phyloP scores from a whole-genome alignment of 2,329 filamentous ascomycete species.

The Claviceps fusiformis region DNA sequence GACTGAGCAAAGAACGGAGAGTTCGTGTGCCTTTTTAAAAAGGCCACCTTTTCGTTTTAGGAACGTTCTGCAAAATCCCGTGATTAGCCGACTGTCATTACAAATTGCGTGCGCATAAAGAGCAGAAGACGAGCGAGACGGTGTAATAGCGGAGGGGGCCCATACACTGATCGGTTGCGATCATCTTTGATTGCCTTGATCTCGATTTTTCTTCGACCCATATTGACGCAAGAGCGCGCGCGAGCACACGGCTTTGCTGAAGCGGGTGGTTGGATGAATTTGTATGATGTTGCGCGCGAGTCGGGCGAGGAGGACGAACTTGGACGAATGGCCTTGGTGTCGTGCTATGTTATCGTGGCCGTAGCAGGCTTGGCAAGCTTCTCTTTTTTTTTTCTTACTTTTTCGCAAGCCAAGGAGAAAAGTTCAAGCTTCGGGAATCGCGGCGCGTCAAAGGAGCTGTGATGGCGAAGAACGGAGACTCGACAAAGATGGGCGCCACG shows the following conservation, averaged over 20 bases:
- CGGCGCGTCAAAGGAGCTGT: not conserved
- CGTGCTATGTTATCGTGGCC: not conserved
- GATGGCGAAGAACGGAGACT: not conserved
- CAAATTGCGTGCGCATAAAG: not conserved
- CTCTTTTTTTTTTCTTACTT: no score
- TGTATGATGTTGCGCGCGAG: slow-evolving; percentile 1
- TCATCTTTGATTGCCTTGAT: slow-evolving; percentile 99
- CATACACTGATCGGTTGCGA: slow-evolving; percentile 93
- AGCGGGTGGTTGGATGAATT: slow-evolving; percentile 2
- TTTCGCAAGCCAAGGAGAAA: not conserved
- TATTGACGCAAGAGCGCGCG: slow-evolving; percentile 24
- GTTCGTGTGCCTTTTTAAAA: slow-evolving; percentile 98
- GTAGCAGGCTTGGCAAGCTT: not conserved
- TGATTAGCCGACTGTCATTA: no score
- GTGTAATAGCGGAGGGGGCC: slow-evolving; percentile 11
- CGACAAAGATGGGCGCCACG: not conserved
- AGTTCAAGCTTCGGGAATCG: not conserved
- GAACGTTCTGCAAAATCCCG: slow-evolving; percentile 67
- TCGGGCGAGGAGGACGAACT: not conserved
- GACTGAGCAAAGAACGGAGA: slow-evolving; percentile 94
- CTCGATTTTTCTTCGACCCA: slow-evolving; percentile 99
- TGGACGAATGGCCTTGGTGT: not conserved
- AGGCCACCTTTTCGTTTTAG: slow-evolving; percentile 96
- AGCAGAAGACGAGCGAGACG: not conserved
- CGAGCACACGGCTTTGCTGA: slow-evolving; percentile 2